Evolutionary conservation across 495 filamentous ascomycete genomes (phyloP), one percentile per base, ranked within the genome.

Genomic region (Penicillium taxi): DNA sequence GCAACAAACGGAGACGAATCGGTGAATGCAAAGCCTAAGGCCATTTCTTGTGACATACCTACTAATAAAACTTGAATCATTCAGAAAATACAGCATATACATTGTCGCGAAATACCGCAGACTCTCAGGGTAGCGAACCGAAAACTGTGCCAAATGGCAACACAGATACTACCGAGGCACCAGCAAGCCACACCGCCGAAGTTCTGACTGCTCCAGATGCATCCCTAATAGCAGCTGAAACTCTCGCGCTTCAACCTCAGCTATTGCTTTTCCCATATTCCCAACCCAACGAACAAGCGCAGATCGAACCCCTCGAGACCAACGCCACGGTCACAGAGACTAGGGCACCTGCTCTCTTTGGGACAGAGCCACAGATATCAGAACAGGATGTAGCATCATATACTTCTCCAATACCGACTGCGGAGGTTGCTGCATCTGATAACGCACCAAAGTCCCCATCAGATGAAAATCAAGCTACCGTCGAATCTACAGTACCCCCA

Each of bases 1-100:
- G 56, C 32, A 52, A 43, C 22, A 50, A 53, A 32, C 26, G 44
- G 24, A 44, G 48, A 43, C 47, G 40, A 33, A 30, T 47, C 36
- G 47, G 51, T 58, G 42, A 13, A 48, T 48, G 12, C 15, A 14
- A 14, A 15, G 26, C 13, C 12, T 23, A n/a, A n/a, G 25, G 6
- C n/a, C 12, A 9, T 29, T 14, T 6, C 33, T 13, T 36, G 20
- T 19, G n/a, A n/a, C n/a, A n/a, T n/a, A n/a, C n/a, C n/a, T n/a
- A 32, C 35, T 48, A 33, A 52, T 20, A 1, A 17, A 17, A 11
- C 16, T 13, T 44, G 59, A 57, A 51, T 16, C 25, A 45, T 23
- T 37, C 51, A 12, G 22, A 26, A 9, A 29, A 21, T 7, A 14
- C 6, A 9, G n/a, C 35, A 24, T 32, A 39, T 7, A 37, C 23